A percentile compares a stretch with the other conserved stretches of the same genome.
Evolutionary conservation across 2,329 filamentous ascomycete species (phyloP).

Genomic region (Botrytis porri): DNA sequence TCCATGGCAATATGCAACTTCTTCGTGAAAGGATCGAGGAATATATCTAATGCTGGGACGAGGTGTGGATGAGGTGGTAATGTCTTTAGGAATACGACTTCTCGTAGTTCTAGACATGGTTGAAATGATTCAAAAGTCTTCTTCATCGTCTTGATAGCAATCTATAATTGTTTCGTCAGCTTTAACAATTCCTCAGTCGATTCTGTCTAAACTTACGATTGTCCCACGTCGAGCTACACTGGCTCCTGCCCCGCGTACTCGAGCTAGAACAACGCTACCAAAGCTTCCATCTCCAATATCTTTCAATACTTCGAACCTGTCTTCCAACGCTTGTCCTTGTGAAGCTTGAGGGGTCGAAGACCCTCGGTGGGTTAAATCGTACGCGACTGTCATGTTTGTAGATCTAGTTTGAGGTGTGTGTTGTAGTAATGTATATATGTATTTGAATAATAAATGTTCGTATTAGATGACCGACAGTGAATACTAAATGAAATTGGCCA

Average conservation of each 20-base stretch:
- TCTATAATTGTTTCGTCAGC: constrained; percentile 50
- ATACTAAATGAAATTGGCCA: constrained; percentile 21
- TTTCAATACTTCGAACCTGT: constrained; percentile 94
- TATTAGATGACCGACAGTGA: constrained; percentile 18
- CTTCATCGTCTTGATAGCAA: constrained; percentile 99
- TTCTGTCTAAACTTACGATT: constrained; percentile 62
- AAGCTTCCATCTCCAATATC: constrained; percentile 99
- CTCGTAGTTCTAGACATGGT: constrained; percentile 87
- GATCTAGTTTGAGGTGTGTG: constrained; percentile 12
- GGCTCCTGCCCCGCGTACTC: constrained; percentile 86
- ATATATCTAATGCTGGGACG: constrained; percentile 97
- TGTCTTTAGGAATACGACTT: constrained; percentile 93
- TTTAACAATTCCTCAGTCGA: constrained; percentile 15
- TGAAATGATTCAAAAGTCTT: constrained; percentile 94
- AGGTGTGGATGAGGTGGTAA: constrained; percentile 85
- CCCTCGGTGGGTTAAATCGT: constrained; percentile 69
- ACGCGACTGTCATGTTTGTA: constrained; percentile 69
- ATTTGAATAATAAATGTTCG: constrained; percentile 8
- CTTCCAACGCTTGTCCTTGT: constrained; percentile 67
- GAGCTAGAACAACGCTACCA: constrained; percentile 87
- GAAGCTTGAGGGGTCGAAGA: constrained; percentile 49
- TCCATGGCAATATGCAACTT: constrained; percentile 99
- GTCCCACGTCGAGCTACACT: constrained; percentile 86
- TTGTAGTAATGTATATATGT: constrained; percentile 7
- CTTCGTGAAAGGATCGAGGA: constrained; percentile 91